Conservation (phyloP, 129 eudicot genomes). For the Helichrysum umbraculigerum region DNA sequence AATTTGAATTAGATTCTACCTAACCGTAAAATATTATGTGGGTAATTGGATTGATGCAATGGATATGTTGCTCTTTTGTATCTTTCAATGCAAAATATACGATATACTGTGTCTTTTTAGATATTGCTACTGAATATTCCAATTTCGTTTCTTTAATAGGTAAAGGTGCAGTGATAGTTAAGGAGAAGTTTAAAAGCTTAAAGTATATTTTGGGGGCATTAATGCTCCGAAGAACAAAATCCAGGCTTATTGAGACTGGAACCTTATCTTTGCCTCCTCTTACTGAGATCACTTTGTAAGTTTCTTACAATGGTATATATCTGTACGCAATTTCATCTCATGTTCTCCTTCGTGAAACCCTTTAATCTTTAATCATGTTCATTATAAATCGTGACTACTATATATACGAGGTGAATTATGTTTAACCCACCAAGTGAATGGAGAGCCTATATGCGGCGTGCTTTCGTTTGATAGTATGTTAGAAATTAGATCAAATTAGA, state of each 20-base stretch:
- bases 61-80: constrained; percentile 20
- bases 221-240: constrained; percentile 94
- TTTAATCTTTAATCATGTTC: neutral
- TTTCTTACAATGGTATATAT: constrained; percentile 28
- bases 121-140: neutral
- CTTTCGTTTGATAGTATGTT: neutral
- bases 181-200: constrained; percentile 63
- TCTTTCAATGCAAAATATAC: constrained; percentile 3
- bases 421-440: constrained; percentile 3
- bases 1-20: neutral
- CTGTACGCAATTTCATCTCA: neutral
- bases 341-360: neutral
- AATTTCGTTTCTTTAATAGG: constrained; percentile 39
- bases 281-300: constrained; percentile 91
- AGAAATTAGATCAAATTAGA: neutral
- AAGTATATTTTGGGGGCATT: constrained; percentile 75
- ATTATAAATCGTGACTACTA: neutral
- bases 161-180: constrained; percentile 44
- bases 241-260: constrained; percentile 77
- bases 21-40: neutral
- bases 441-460: neutral
- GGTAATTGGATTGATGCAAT: constrained; percentile 13
- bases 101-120: neutral
- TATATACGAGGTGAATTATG: constrained; percentile 14
- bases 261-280: constrained; percentile 88